These are phyloP conservation scores for Cyclotella kingstonii DNA, from an alignment of 108 stramenopile genomes.

Conservation along the genomic window DNA sequence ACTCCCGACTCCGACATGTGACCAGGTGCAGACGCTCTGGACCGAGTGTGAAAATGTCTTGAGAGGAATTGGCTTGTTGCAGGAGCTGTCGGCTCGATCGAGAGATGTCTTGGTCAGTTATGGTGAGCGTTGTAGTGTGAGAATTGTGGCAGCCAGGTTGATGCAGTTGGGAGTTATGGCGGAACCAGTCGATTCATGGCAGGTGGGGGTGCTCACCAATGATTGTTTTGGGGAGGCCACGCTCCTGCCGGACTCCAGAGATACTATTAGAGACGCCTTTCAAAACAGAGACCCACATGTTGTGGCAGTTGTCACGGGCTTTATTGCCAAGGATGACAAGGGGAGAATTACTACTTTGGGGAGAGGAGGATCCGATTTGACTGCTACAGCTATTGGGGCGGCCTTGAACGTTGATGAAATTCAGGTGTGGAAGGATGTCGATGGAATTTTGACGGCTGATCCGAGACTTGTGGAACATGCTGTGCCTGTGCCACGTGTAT, in stretches of 20 bases:
- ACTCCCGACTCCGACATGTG: constrained; percentile 45
- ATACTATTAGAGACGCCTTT: constrained; percentile 62
- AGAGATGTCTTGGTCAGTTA: constrained; percentile 91
- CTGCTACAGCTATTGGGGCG: constrained; percentile 92
- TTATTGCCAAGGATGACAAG: constrained; percentile 86
- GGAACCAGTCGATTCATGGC: constrained; percentile 94
- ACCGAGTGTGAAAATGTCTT: constrained; percentile 91
- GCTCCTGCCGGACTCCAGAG: constrained; percentile 61
- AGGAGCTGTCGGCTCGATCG: constrained; percentile 88
- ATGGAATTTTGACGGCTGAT: constrained; percentile 96
- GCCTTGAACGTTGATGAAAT: constrained; percentile 84
- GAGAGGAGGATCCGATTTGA: constrained; percentile 93
- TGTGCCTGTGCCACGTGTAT: constrained; percentile 80
- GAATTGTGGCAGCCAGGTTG: constrained; percentile 91
- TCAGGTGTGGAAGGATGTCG: constrained; percentile 99
- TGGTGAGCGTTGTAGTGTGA: constrained; percentile 90
- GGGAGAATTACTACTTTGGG: constrained; percentile 93
- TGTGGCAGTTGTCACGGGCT: constrained; percentile 96
- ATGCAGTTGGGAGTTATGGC: constrained; percentile 95
- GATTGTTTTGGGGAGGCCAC: constrained; percentile 91
- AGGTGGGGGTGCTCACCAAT: constrained; percentile 88
- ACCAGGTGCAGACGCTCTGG: constrained; percentile 72
- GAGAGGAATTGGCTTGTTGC: constrained; percentile 86
- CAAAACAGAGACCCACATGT: constrained; percentile 65
- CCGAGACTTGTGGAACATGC: constrained; percentile 88